Base-by-base conservation (phyloP, 176 grass and related monocot genomes). In the Pontederia paniculata region DNA sequence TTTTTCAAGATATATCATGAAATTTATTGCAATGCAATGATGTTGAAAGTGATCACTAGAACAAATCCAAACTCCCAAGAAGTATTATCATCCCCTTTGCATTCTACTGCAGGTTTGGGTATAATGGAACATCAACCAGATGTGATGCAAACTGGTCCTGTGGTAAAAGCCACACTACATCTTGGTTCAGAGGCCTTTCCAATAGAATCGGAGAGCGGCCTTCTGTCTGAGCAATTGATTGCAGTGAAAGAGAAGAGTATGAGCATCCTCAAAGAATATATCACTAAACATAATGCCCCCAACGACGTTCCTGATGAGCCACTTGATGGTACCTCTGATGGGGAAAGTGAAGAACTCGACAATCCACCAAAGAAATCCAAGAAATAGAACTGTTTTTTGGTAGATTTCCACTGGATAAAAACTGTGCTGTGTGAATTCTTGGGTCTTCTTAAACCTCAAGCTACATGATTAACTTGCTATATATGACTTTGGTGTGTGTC, bases 201-300 rank as follows among this genome's bases (percentile, higher is more conserved):
- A 10, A 46, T 88, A 50, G 77, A 70, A 62, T 82, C 87, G 0
- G 72, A 98, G 12, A 62, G 75, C 0, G 77, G 83, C 14, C 55
- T 75, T 70, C 62, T 88, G 43, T 98, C 93, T 0, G 72, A 91
- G 65, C 87, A 88, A 70, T 47, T 98, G 42, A 73, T 64, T 37
- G 20, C 18, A 11, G 74, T 91, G 80, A 88, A 84, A 72, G 86
- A 98, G 62, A 78, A 91, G 75, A 88, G 80, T 58, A 88, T 98
- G 86, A 61, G 42, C n/a, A 88, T 98, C 37, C 71, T 91, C 3
- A 91, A 88, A 68, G 83, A 80, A 42, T 80, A 82, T 74, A 88
- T 91, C 60, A 84, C 77, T 45, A 84, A 66, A 57, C 62, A 85
- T 52, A 84, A 91, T 54, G 87, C 51, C n/a, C 80, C 75, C 0